Evolutionary conservation across 495 filamentous ascomycete genomes (phyloP).

Genomic region (Aspergillus sparsus): DNA sequence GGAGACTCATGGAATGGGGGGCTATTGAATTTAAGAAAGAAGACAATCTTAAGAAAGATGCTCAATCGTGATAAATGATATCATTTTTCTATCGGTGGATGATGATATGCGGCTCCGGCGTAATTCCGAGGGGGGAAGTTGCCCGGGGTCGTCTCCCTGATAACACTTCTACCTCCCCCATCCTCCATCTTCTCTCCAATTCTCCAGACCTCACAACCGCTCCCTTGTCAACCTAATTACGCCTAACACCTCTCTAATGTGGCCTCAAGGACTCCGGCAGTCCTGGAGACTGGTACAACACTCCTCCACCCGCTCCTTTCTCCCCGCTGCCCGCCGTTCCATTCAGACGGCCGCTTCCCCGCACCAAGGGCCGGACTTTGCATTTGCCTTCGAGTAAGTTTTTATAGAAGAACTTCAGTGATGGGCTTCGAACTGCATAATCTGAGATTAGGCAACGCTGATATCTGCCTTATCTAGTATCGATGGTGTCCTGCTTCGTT

Average conservation of each 20-base stretch:
- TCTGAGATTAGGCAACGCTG: too few relatives aligned
- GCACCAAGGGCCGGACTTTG: constrained; percentile 59
- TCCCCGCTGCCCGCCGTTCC: constrained; percentile 25
- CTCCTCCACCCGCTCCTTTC: constrained; percentile 23
- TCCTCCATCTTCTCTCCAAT: background rate
- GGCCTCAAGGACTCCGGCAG: constrained; percentile 30
- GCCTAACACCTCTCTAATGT: constrained; percentile 23
- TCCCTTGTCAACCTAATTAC: background rate
- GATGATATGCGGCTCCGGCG: background rate
- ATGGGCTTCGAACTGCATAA: too few relatives aligned
- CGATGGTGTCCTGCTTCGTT: constrained; percentile 93
- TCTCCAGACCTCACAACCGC: constrained; percentile 2
- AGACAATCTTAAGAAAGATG: background rate
- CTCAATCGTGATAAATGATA: background rate
- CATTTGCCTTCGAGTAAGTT: constrained; percentile 83
- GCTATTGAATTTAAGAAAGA: background rate
- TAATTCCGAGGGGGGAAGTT: background rate
- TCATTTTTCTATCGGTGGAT: background rate
- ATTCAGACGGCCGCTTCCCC: constrained; percentile 37
- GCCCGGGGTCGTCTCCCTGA: background rate
- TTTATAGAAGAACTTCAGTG: background rate
- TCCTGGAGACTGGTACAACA: constrained; percentile 36
- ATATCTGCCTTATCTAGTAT: constrained; percentile 56
- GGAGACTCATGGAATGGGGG: constrained; percentile 8
- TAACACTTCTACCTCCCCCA: background rate